These are phyloP conservation scores for Verticillium zaregamsianum DNA, from an alignment of 2,329 filamentous ascomycete species.

Conservation along the genomic window DNA sequence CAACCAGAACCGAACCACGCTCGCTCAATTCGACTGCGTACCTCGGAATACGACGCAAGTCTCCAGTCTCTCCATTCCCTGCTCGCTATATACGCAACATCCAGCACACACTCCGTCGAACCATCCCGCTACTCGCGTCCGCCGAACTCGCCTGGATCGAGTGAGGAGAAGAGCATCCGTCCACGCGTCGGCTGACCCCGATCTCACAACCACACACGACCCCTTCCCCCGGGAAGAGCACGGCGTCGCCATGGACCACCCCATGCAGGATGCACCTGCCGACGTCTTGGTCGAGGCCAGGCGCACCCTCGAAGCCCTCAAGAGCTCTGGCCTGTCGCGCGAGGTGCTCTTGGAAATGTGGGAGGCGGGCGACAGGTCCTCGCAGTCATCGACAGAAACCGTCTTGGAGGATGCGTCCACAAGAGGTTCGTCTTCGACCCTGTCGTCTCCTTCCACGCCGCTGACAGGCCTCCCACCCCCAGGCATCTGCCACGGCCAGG, in stretches of 20 bases:
- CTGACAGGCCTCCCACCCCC: slow-evolving; percentile 3
- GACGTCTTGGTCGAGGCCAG: slow-evolving; percentile 40
- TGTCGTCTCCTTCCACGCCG: slow-evolving; percentile 15
- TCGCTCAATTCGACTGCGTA: not conserved
- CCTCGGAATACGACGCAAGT: not conserved
- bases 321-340: slow-evolving; percentile 39
- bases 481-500: slow-evolving; percentile 29
- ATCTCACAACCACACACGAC: not conserved
- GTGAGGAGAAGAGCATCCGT: not conserved
- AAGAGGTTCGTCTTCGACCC: slow-evolving; percentile 6
- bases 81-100: not conserved
- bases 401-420: slow-evolving; percentile 13
- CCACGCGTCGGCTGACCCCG: not conserved
- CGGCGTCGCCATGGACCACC: slow-evolving; percentile 10
- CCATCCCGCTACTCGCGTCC: not conserved
- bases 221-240: not conserved
- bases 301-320: slow-evolving; percentile 40
- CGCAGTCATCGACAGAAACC: slow-evolving; percentile 4
- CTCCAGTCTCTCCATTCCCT: not conserved
- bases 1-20: not conserved
- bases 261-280: slow-evolving; percentile 29
- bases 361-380: slow-evolving; percentile 12
- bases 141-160: not conserved
- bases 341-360: slow-evolving; percentile 27
- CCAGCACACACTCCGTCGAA: not conserved